A percentile compares a stretch with the other conserved stretches of the same genome.
phyloP scores from a whole-genome alignment of 2,329 filamentous ascomycete genomes.

The Cercospora sp. region DNA sequence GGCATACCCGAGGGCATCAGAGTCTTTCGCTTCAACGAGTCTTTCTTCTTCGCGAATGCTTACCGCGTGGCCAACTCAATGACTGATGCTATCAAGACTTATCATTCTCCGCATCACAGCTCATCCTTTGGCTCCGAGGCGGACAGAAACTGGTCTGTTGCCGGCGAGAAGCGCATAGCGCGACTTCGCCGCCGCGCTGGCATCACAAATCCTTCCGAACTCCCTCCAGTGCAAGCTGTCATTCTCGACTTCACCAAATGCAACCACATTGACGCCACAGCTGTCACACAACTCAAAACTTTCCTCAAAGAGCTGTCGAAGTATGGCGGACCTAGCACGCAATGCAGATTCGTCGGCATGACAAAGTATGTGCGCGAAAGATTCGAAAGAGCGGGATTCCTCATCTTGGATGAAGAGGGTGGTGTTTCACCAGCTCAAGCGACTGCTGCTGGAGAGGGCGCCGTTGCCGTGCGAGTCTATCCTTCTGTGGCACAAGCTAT shows the following conservation, averaged over 20 bases:
- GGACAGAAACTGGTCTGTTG: conserved; percentile 57
- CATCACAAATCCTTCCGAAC: conserved; percentile 35
- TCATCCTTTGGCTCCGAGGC: conserved; percentile 39
- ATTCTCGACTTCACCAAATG: conserved; percentile 56
- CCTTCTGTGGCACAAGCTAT: conserved; percentile 13
- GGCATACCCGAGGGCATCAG: conserved; percentile 52
- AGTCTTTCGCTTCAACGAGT: conserved; percentile 58
- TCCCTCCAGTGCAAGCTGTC: conserved; percentile 49
- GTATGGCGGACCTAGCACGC: conserved; percentile 50
- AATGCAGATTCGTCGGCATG: conserved; percentile 54
- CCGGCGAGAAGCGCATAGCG: conserved; percentile 50
- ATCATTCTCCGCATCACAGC: conserved; percentile 45
- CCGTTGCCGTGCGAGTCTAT: conserved; percentile 15
- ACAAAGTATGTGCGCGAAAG: conserved; percentile 41
- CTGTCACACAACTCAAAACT: conserved; percentile 51
- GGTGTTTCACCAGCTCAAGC: conserved; percentile 10
- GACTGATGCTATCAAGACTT: conserved; percentile 53
- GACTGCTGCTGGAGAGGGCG: conserved; percentile 3
- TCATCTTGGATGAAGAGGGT: conserved; percentile 21
- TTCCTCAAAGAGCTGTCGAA: conserved; percentile 51
- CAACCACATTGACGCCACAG: conserved; percentile 57
- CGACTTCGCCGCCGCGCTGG: conserved; percentile 47
- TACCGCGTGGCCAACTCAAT: conserved; percentile 53
- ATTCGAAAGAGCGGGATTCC: conserved; percentile 28
- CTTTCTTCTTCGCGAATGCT: conserved; percentile 63